Base-by-base conservation (phyloP, 2,329 filamentous ascomycete species). In the Sporothrix mexicana region DNA sequence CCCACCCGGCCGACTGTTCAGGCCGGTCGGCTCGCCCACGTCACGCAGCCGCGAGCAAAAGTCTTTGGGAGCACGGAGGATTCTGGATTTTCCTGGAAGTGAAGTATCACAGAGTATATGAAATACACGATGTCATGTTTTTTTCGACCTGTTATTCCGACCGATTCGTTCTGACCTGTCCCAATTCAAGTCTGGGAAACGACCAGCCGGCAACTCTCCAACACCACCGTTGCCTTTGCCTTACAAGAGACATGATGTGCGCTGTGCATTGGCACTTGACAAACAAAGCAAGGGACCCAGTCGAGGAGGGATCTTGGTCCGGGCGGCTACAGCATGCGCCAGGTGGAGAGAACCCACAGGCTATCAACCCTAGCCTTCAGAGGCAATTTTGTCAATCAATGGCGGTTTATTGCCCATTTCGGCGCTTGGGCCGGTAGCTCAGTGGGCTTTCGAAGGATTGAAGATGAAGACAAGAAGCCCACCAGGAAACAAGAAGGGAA, bases 341-440 rank as follows among this genome's bases (percentile, higher is more conserved):
- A 25, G 12, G 23, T 25, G 45, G 17, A 23, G 64, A 51, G 64
- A 67, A 30, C 45, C 9, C 23, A 55, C 20, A 25, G 51, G 20
- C 20, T 10, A 5, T 12, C 20, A 10, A 36, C n/a, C 15, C 10
- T 41, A 17, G 15, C 7, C 17, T 36, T 30, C 23, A 23, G 30
- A 36, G 30, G n/a, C 23, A 10, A 23, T 57, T 25, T 23, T 57
- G 7, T 20, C 53, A 7, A 7, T 51, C 9, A 68, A 53, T 9
- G 8, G 47, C 47, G 47, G 23, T 51, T 51, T 51, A 51, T 68
- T 68, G 64, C 47, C 51, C 67, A 45, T 57, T 69, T 69, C 17
- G 67, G 67, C 67, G 67, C 67, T 57, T 69, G 57, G 51, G 57
- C 51, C 64, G 45, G 53, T 15, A 36, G 30, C 30, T 36, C 30